Conservation (phyloP, 345 rosid species). For the Syzygium oleosum region DNA sequence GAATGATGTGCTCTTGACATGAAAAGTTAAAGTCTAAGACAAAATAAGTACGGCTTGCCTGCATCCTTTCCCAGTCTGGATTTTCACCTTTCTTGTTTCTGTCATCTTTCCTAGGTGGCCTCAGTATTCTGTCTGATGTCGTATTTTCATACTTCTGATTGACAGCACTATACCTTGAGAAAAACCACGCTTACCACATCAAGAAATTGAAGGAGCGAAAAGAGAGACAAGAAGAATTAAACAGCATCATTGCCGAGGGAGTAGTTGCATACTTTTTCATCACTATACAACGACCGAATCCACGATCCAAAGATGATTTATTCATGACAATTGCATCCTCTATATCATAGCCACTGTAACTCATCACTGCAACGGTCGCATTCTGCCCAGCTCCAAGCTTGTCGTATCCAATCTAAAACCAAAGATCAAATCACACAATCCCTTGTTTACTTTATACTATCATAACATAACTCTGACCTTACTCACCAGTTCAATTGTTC, state of each 20-base stretch:
- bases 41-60: conserved; percentile 32
- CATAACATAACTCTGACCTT: not conserved
- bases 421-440: not conserved
- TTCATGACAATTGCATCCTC: conserved; percentile 99
- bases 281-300: conserved; percentile 95
- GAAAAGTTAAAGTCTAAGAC: not conserved
- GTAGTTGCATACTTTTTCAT: conserved; percentile 57
- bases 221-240: not conserved
- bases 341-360: conserved; percentile 93
- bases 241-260: not conserved
- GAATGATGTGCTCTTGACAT: not conserved
- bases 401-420: conserved; percentile 77
- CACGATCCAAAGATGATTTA: conserved; percentile 93
- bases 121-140: conserved; percentile 52
- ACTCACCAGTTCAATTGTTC: conserved; percentile 89
- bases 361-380: conserved; percentile 97
- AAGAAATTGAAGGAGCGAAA: not conserved
- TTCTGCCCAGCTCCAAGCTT: conserved; percentile 99
- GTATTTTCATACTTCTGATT: conserved; percentile 37
- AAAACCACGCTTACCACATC: not conserved
- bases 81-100: not conserved
- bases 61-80: conserved; percentile 56
- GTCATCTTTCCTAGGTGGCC: conserved; percentile 52
- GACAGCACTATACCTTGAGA: conserved; percentile 40
- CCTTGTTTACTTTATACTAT: not conserved